A percentile compares a stretch with the other conserved stretches of the same genome.
Evolutionary conservation across 2,329 filamentous ascomycete genomes (phyloP).

Genomic region (Ceratocystiopsis brevicomis): DNA sequence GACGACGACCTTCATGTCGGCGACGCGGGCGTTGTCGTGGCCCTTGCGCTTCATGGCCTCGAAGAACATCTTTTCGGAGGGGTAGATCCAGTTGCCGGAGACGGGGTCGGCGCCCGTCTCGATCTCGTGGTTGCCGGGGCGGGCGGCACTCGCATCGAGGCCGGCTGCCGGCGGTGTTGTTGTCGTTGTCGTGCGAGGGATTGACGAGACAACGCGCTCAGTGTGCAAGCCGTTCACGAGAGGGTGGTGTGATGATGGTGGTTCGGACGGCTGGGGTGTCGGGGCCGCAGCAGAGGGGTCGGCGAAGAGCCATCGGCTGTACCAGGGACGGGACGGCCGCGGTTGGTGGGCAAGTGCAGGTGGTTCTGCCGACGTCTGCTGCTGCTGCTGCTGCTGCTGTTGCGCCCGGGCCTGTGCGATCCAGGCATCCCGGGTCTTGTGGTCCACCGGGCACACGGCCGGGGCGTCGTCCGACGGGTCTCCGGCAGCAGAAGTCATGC

Average conservation of each 20-base stretch:
- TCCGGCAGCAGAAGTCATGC: no score
- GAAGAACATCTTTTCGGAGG: conserved; percentile 94
- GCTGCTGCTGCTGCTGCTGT: conserved; percentile 10
- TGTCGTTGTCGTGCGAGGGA: conserved; percentile 34
- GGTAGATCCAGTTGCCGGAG: conserved; percentile 91
- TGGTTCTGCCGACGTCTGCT: background rate
- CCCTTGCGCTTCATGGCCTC: conserved; percentile 88
- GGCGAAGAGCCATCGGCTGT: conserved; percentile 22
- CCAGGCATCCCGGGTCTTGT: conserved; percentile 77
- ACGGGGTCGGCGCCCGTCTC: conserved; percentile 52
- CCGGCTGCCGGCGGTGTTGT: background rate
- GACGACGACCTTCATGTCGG: conserved; percentile 80
- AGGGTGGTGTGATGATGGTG: background rate
- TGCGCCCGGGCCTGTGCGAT: conserved; percentile 46
- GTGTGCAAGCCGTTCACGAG: conserved; percentile 30
- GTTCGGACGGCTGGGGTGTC: no score
- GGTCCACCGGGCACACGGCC: conserved; percentile 62
- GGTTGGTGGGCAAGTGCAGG: background rate
- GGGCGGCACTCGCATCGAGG: conserved; percentile 18
- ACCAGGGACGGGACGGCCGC: background rate
- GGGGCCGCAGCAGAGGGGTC: conserved; percentile 23
- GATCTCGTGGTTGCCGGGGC: conserved; percentile 48
- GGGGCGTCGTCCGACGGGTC: background rate
- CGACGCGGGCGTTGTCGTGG: conserved; percentile 46
- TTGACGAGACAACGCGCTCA: conserved; percentile 59